Percentiles rank a stretch among this genome's conserved stretches.
Evolutionary conservation across 2,329 filamentous ascomycete species (phyloP).

Genomic region (Pseudocercospora macadamiae): DNA sequence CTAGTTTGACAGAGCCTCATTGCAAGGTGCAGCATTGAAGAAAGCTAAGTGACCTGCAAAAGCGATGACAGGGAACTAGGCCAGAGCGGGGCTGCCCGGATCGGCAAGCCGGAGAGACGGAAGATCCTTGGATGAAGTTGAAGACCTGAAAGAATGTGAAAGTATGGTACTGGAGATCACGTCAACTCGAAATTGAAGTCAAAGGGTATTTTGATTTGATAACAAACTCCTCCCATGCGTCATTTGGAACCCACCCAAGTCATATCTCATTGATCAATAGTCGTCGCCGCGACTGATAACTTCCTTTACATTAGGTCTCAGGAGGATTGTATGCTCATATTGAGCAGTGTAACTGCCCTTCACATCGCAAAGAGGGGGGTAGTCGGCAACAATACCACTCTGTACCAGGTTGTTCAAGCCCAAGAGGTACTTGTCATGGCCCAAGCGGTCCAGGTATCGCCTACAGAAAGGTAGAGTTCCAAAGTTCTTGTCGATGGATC

Average conservation of each 20-base stretch:
- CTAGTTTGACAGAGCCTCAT: neutral
- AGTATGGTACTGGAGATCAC: neutral
- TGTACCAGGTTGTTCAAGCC: slow-evolving; percentile 62
- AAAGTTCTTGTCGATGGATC: slow-evolving; percentile 65
- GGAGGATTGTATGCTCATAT: slow-evolving; percentile 60
- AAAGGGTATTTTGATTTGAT: neutral
- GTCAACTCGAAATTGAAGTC: neutral
- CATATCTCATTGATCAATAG: slow-evolving; percentile 29
- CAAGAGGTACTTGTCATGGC: slow-evolving; percentile 60
- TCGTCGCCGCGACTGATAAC: slow-evolving; percentile 47
- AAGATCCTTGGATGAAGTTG: no score
- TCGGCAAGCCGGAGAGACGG: slow-evolving; percentile 2
- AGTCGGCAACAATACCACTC: slow-evolving; percentile 60
- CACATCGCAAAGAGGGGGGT: slow-evolving; percentile 60
- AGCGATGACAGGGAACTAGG: neutral
- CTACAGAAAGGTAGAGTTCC: slow-evolving; percentile 64
- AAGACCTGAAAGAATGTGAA: neutral
- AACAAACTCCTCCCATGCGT: neutral
- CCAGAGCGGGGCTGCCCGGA: neutral
- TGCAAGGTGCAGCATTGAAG: neutral
- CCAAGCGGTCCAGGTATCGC: slow-evolving; percentile 66
- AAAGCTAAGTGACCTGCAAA: neutral
- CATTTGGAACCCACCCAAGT: neutral
- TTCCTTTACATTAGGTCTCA: slow-evolving; percentile 46
- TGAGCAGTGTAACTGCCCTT: slow-evolving; percentile 66